A percentile compares a stretch with the other conserved stretches of the same genome.
Evolutionary conservation across 257 asterid genomes (phyloP).

Genomic region (Osmanthus fragrans): DNA sequence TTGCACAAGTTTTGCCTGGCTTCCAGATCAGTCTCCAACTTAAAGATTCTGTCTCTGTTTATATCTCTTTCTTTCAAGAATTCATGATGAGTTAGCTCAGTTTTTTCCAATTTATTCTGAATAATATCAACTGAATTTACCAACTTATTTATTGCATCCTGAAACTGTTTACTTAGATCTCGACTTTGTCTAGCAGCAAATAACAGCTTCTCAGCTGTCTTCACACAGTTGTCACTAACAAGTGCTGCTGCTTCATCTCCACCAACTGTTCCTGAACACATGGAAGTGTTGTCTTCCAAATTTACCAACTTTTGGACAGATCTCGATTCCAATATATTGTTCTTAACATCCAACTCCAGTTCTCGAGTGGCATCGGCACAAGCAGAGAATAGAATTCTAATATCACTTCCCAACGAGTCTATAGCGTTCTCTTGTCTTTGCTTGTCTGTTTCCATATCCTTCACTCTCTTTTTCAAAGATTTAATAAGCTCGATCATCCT

Average conservation of each 20-base stretch:
- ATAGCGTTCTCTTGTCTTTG: slow-evolving; percentile 49
- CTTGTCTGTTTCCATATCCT: slow-evolving; percentile 51
- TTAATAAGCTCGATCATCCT: slow-evolving; percentile 36
- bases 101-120: slow-evolving; percentile 55
- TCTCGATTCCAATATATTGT: slow-evolving; percentile 41
- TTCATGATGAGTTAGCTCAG: slow-evolving; percentile 41
- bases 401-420: slow-evolving; percentile 51
- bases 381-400: slow-evolving; percentile 58
- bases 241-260: slow-evolving; percentile 35
- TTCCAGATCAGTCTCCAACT: slow-evolving; percentile 66
- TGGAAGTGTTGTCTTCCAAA: slow-evolving; percentile 34
- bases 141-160: slow-evolving; percentile 40
- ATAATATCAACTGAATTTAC: slow-evolving; percentile 37
- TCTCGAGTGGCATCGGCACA: slow-evolving; percentile 61
- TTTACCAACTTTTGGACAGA: slow-evolving; percentile 40
- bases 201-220: slow-evolving; percentile 63
- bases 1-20: slow-evolving; percentile 40
- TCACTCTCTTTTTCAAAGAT: slow-evolving; percentile 55
- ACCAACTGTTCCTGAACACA: slow-evolving; percentile 32
- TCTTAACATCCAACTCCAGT: slow-evolving; percentile 46
- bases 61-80: slow-evolving; percentile 60
- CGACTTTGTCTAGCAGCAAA: slow-evolving; percentile 51
- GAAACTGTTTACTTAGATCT: slow-evolving; percentile 46
- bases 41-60: slow-evolving; percentile 44
- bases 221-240: slow-evolving; percentile 39